Base-by-base conservation (phyloP, 139 green algal genomes). In the Coelastrella sp. region DNA sequence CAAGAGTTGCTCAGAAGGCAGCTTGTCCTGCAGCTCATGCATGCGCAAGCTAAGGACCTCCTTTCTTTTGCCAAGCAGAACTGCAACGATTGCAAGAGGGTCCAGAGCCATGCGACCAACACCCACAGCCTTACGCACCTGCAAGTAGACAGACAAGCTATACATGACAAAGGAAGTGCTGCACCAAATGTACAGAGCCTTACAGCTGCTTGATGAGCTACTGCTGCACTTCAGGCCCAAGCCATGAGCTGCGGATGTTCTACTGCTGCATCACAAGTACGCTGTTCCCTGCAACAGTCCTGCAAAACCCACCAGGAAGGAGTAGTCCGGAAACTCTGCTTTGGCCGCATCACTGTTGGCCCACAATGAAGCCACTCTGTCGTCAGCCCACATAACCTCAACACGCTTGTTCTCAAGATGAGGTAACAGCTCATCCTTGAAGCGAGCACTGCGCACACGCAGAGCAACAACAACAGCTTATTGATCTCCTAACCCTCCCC, bases 101-200 rank as follows among this genome's bases (percentile, higher is more conserved):
- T 98, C 96, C 40, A 98, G 91, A 69, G 92, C 81, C 45, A 89
- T 72, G 7, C 96, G 88, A 32, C 92, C 96, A 43, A 99, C 85
- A 3, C 89, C 96, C 25, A 97, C 92, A n/a, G 96, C 96, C 23
- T 93, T 91, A 9, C 95, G 92, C 66, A 98, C 93, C 17, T 96
- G 89, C 11, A 80, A 13, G n/a, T n/a, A 69, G 37, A 79, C 23
- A 6, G 2, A n/a, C n/a, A n/a, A n/a, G n/a, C n/a, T n/a, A n/a
- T n/a, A n/a, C n/a, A n/a, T n/a, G n/a, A n/a, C n/a, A n/a, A n/a
- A n/a, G n/a, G n/a, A n/a, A n/a, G n/a, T n/a, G n/a, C n/a, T n/a
- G n/a, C n/a, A n/a, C n/a, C n/a, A n/a, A n/a, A n/a, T n/a, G n/a
- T n/a, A n/a, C n/a, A n/a, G n/a, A n/a, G n/a, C n/a, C n/a, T n/a